Percentiles rank a stretch among this genome's conserved stretches.
These are phyloP conservation scores for Asterophora lycoperdoides DNA, from an alignment of 768 basidiomycete genomes.

Conservation along the genomic window DNA sequence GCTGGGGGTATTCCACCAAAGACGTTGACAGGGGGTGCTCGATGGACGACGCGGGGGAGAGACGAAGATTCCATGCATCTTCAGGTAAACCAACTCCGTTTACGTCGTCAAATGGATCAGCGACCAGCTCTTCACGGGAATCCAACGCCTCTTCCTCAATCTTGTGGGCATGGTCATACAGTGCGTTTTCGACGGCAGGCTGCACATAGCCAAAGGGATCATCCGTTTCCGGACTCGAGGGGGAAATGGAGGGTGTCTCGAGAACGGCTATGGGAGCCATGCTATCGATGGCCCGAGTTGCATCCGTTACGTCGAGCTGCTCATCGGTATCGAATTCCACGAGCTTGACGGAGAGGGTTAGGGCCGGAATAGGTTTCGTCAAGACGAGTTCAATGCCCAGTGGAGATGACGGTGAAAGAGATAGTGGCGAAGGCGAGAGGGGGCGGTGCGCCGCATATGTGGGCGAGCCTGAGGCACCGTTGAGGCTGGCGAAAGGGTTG, in stretches of 20 bases:
- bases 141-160: not conserved
- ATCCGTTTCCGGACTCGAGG: not conserved
- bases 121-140: not conserved
- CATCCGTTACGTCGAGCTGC: not conserved
- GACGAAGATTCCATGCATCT: not conserved
- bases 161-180: not conserved
- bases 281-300: not conserved
- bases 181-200: too few relatives aligned
- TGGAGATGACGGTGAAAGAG: slow-evolving; percentile 10
- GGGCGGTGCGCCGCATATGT: slow-evolving; percentile 1
- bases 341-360: not conserved
- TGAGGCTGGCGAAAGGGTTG: slow-evolving; percentile 11
- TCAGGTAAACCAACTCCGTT: slow-evolving; percentile 1
- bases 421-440: slow-evolving; percentile 4
- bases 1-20: not conserved
- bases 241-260: not conserved
- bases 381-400: slow-evolving; percentile 8
- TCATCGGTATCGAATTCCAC: slow-evolving; percentile 8
- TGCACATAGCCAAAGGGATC: too few relatives aligned
- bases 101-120: slow-evolving; percentile 13
- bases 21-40: not conserved
- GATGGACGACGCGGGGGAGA: not conserved
- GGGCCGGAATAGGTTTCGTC: not conserved
- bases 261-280: not conserved
- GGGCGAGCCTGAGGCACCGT: slow-evolving; percentile 5